Evolutionary conservation across 1,284 basidiomycete genomes (phyloP).

Genomic region (Chiua sp.): DNA sequence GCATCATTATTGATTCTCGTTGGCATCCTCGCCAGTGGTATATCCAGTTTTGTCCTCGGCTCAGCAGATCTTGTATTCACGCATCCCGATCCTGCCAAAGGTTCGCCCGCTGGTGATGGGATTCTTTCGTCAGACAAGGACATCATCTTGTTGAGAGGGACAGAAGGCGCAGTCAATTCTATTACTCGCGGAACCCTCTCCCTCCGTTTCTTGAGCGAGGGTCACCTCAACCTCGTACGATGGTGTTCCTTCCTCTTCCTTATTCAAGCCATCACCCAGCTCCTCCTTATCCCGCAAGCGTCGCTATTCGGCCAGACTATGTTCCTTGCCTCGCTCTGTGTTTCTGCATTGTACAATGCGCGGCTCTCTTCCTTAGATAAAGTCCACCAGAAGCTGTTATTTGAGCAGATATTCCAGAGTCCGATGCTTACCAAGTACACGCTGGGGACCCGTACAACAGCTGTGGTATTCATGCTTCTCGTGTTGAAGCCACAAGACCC

Average conservation of each 20-base stretch:
- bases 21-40: slow-evolving; percentile 35
- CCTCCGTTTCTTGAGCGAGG: slow-evolving; percentile 27
- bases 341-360: slow-evolving; percentile 31
- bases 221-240: slow-evolving; percentile 22
- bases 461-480: slow-evolving; percentile 33
- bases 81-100: slow-evolving; percentile 27
- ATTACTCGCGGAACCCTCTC: slow-evolving; percentile 35
- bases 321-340: slow-evolving; percentile 31
- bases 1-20: slow-evolving; percentile 33
- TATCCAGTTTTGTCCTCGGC: slow-evolving; percentile 33
- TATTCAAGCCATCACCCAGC: slow-evolving; percentile 28
- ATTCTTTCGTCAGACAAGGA: slow-evolving; percentile 21
- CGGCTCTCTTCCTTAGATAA: slow-evolving; percentile 27
- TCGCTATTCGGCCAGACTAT: slow-evolving; percentile 33
- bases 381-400: slow-evolving; percentile 26
- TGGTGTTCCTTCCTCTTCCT: slow-evolving; percentile 30
- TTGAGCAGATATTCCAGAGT: slow-evolving; percentile 17
- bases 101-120: slow-evolving; percentile 31
- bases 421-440: slow-evolving; percentile 26
- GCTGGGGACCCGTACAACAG: slow-evolving; percentile 31
- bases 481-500: slow-evolving; percentile 22
- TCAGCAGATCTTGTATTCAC: slow-evolving; percentile 28
- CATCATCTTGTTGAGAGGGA: slow-evolving; percentile 26
- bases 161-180: slow-evolving; percentile 34
- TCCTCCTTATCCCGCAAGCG: slow-evolving; percentile 34